Evolutionary conservation across 2,329 filamentous ascomycete genomes (phyloP), one percentile per base, ranked within the genome.

Genomic region (Neofusicoccum umdonicola): DNA sequence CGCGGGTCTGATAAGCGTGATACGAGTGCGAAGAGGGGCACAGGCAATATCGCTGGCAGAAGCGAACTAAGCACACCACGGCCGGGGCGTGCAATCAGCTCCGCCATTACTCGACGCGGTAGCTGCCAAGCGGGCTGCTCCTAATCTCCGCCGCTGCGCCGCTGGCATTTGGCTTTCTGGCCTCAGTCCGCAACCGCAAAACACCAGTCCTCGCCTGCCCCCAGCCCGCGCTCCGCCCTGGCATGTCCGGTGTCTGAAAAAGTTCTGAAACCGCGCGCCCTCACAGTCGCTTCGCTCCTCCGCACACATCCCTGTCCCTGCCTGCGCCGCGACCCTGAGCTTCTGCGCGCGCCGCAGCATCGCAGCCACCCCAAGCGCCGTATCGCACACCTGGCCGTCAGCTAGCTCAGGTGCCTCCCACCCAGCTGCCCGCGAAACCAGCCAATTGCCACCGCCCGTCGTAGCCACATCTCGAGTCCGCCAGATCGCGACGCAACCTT

Each of bases 181-280:
- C 54, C 54, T 57, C 35, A 17, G 19, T 27, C 35, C 31, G 27
- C 27, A 31, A 7, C 4, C 27, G 27, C 27, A 31, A 7, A 31
- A 31, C 27, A 31, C 27, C 27, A 31, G 27, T 31, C 27, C 27
- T 31, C 27, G 27, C 27, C 27, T 31, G 31, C 31, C 37, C 48
- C 22, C 15, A 9, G 19, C 71, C 63, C 73, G 68, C 47, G 70
- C 54, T 72, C 62, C 42, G 57, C 57, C 60, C 60, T 62, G 45
- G 42, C 60, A 62, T 54, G 58, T 19, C n/a, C 22, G 8, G 19
- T 7, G 37, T 22, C 60, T 62, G 60, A 62, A 31, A 52, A 31
- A 17, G 31, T 37, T 52, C 50, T 52, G 50, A 52, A 52, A 52
- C 50, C 34, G 50, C 34, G 58, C 58, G 44, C 58, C 58, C 58